A percentile compares a stretch with the other conserved stretches of the same genome.
Conservation (phyloP, 202 grass and related monocot genomes). For the Zizania palustris region DNA sequence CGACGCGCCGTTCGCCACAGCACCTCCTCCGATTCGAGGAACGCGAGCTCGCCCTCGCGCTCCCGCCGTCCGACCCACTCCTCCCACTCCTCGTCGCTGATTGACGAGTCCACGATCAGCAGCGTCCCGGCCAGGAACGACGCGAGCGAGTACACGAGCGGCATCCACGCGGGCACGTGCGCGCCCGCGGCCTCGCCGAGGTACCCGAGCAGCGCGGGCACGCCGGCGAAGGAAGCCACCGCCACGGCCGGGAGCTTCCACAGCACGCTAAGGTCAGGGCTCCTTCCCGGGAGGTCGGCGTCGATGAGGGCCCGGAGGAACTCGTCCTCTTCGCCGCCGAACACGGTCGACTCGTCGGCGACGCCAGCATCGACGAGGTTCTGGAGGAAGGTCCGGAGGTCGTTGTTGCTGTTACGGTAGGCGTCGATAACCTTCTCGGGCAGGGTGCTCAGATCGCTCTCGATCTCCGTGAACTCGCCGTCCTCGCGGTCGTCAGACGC, state of each 20-base stretch:
- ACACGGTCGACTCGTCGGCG: constrained; percentile 37
- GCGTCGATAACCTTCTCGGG: constrained; percentile 30
- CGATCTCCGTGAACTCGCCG: background rate
- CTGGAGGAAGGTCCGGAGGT: constrained; percentile 47
- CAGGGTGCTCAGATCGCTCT: constrained; percentile 8
- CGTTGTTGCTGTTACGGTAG: constrained; percentile 38
- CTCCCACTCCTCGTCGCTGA: constrained; percentile 47
- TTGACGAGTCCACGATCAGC: constrained; percentile 42
- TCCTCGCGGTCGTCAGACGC: constrained; percentile 1
- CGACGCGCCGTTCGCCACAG: constrained; percentile 31
- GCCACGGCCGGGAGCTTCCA: constrained; percentile 51
- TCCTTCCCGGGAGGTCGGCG: constrained; percentile 38
- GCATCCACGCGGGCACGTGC: constrained; percentile 50
- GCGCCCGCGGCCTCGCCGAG: constrained; percentile 46
- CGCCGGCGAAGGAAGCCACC: constrained; percentile 32
- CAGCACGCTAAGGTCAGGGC: constrained; percentile 47
- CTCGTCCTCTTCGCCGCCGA: constrained; percentile 36
- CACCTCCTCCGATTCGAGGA: constrained; percentile 53
- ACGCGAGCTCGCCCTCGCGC: constrained; percentile 34
- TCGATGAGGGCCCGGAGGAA: constrained; percentile 40
- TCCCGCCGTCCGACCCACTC: constrained; percentile 29
- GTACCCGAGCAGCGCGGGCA: constrained; percentile 48
- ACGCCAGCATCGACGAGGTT: constrained; percentile 51
- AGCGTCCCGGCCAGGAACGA: constrained; percentile 44
- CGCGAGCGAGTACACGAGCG: constrained; percentile 45